Percentiles rank a stretch among this genome's conserved stretches.
phyloP scores from a whole-genome alignment of 2,329 filamentous ascomycete species.

The Fusarium protoensiforme region DNA sequence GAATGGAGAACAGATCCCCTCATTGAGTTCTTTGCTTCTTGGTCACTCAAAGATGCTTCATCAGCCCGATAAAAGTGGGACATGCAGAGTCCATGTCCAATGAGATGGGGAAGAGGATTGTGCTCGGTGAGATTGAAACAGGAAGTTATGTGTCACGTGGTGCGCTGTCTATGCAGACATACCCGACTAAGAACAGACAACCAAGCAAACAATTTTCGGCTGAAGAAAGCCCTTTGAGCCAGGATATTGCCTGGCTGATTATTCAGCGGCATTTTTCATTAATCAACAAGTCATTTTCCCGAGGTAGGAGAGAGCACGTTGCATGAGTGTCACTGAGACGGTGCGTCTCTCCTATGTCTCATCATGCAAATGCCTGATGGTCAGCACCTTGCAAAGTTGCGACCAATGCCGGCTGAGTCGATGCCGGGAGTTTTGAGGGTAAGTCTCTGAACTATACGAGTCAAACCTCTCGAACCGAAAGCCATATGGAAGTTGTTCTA shows the following conservation, averaged over 20 bases:
- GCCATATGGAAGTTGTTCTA: not conserved
- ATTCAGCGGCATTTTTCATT: not conserved
- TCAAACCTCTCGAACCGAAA: not conserved
- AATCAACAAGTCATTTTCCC: not conserved
- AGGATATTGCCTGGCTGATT: not conserved
- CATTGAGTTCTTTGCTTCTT: slow-evolving; percentile 10
- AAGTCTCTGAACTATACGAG: not conserved
- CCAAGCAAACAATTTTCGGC: not conserved
- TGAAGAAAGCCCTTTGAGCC: not conserved
- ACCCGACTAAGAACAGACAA: not conserved
- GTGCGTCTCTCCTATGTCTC: not conserved
- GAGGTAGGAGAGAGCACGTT: not conserved
- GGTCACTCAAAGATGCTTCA: slow-evolving; percentile 16
- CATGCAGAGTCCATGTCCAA: not conserved
- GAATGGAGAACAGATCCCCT: not conserved
- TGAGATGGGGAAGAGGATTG: not conserved
- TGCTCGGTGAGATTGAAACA: slow-evolving; percentile 32
- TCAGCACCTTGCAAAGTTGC: not conserved
- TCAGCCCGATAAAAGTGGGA: slow-evolving; percentile 11
- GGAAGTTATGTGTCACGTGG: slow-evolving; percentile 36
- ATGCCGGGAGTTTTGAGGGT: not conserved
- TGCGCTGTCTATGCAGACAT: not conserved
- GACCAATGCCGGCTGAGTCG: not conserved
- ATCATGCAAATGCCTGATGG: not conserved
- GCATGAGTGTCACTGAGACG: not conserved